Evolutionary conservation across 2,329 filamentous ascomycete species (phyloP).

Genomic region (Fusarium sterilihyphosum): DNA sequence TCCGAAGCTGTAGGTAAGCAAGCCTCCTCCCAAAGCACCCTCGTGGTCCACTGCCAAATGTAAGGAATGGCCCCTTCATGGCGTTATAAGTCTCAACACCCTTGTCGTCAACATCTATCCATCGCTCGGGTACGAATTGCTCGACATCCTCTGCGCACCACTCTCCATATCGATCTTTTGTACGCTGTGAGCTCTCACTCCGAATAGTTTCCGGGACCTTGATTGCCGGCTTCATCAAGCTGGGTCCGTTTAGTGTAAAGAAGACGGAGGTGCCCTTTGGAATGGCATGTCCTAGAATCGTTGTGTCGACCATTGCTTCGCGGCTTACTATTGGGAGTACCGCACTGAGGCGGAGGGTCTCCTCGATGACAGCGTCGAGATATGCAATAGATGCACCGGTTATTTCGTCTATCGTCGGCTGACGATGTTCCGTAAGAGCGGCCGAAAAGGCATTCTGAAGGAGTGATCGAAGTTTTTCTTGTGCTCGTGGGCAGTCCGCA

Average conservation of each 20-base stretch:
- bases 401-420: not conserved
- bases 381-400: not conserved
- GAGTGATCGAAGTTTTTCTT: no score
- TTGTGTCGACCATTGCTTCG: not conserved
- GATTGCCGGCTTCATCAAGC: not conserved
- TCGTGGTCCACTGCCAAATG: not conserved
- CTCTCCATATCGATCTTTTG: not conserved
- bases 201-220: not conserved
- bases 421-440: no score
- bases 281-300: not conserved
- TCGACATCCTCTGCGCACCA: not conserved
- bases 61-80: not conserved
- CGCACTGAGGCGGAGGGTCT: not conserved
- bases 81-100: not conserved
- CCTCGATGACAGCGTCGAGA: not conserved
- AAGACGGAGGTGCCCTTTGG: not conserved
- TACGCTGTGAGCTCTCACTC: not conserved
- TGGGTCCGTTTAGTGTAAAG: not conserved
- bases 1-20: no score
- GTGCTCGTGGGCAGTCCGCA: no score
- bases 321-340: not conserved
- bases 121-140: not conserved
- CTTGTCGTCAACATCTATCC: not conserved
- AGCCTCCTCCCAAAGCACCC: no score
- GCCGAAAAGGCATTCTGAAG: no score